phyloP scores from a whole-genome alignment of 75 land plant species.

The Pinus tabuliformis region DNA sequence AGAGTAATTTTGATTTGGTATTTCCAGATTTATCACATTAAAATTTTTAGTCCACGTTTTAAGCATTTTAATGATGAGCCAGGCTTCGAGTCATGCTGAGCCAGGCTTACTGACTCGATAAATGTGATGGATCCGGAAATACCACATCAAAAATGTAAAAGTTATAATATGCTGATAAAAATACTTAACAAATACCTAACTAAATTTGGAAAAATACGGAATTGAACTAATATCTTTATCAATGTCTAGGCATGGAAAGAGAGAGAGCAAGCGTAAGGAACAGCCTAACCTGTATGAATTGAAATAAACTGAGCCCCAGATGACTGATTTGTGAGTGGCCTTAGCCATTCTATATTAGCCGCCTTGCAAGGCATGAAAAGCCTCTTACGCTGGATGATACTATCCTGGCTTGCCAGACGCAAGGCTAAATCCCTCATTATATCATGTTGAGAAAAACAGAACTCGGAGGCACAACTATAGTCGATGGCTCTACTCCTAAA shows the following conservation, averaged over 20 bases:
- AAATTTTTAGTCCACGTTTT: no score
- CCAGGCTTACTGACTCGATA: no score
- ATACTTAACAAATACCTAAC: no score
- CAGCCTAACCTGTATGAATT: conserved; percentile 59
- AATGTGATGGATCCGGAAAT: no score
- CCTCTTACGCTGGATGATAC: conserved; percentile 26
- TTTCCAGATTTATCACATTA: no score
- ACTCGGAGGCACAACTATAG: conserved; percentile 35
- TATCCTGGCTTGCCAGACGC: conserved; percentile 17
- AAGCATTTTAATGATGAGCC: no score
- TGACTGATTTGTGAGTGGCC: conserved; percentile 25
- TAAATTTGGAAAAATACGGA: no score
- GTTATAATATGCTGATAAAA: no score
- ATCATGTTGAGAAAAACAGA: conserved; percentile 59
- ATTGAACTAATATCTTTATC: not conserved
- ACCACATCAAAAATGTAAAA: no score
- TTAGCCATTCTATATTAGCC: conserved; percentile 36
- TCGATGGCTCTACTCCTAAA: not conserved
- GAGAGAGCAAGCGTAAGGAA: not conserved
- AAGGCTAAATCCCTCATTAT: conserved; percentile 58
- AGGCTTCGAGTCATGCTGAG: no score
- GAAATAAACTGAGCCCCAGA: conserved; percentile 61
- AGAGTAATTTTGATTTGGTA: no score
- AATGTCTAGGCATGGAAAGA: no score
- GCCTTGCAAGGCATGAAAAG: conserved; percentile 58